phyloP scores from a whole-genome alignment of 139 green algal genomes.

The Picochlorum sp. region DNA sequence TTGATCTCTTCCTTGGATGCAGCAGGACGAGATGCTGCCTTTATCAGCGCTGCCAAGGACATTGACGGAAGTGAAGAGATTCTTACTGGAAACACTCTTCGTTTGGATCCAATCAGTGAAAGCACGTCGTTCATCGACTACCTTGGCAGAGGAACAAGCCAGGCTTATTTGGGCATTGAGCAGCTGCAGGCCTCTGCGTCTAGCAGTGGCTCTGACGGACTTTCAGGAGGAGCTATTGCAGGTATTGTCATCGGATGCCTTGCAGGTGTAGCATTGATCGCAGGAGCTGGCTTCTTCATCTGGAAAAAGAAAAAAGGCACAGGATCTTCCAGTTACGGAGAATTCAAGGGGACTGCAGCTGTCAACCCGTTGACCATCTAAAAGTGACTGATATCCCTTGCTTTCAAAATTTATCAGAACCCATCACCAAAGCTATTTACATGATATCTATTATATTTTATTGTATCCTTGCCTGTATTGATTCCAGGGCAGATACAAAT shows the following conservation, averaged over 20 bases:
- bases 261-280: constrained; percentile 6
- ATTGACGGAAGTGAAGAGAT: neutral
- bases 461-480: no score
- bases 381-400: no score
- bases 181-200: neutral
- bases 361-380: no score
- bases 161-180: constrained; percentile 4
- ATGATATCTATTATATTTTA: no score
- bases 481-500: no score
- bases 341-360: no score
- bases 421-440: no score
- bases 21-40: constrained; percentile 5
- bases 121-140: constrained; percentile 10
- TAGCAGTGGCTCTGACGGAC: neutral
- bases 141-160: constrained; percentile 8
- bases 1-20: constrained; percentile 9
- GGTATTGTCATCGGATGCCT: constrained; percentile 7
- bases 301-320: neutral
- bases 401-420: no score
- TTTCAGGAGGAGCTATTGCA: constrained; percentile 6
- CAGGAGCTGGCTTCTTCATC: neutral
- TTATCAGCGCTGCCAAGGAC: constrained; percentile 1
- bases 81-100: neutral
- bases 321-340: no score
- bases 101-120: constrained; percentile 1